These are phyloP conservation scores for Gossypium schwendimanii DNA, from an alignment of 441 rosid species.

Conservation along the genomic window DNA sequence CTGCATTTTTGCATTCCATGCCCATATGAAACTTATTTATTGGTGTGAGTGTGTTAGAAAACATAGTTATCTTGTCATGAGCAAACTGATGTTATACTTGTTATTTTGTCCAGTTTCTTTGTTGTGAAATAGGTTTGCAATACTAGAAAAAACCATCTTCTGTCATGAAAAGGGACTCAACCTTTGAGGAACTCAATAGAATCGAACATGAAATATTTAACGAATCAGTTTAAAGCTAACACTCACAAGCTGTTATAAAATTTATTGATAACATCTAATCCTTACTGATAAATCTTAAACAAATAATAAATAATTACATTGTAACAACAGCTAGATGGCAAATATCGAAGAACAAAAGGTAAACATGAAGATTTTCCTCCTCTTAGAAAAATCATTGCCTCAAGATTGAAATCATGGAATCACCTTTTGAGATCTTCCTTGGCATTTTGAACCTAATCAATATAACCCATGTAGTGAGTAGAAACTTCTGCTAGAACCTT, in stretches of 20 bases:
- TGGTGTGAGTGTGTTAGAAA: neutral
- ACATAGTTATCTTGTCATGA: neutral
- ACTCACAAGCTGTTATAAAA: too few relatives aligned
- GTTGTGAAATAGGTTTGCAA: slow-evolving; percentile 2
- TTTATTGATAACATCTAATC: too few relatives aligned
- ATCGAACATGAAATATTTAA: neutral
- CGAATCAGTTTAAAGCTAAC: neutral
- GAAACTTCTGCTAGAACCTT: neutral
- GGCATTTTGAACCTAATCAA: neutral
- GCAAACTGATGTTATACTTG: neutral
- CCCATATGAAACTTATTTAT: neutral
- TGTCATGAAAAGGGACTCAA: neutral
- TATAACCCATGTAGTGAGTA: neutral
- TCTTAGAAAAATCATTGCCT: neutral
- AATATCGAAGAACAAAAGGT: neutral
- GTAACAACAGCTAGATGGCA: neutral
- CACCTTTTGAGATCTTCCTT: too few relatives aligned
- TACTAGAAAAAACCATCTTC: neutral
- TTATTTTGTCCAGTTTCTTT: neutral
- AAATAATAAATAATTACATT: too few relatives aligned
- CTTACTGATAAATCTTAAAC: too few relatives aligned
- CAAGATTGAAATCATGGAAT: neutral
- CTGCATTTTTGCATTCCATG: neutral
- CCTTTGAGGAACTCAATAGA: neutral
- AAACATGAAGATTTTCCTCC: neutral